Base-by-base conservation (phyloP, 2,329 filamentous ascomycete species). In the Paracoccidioides lutzii region DNA sequence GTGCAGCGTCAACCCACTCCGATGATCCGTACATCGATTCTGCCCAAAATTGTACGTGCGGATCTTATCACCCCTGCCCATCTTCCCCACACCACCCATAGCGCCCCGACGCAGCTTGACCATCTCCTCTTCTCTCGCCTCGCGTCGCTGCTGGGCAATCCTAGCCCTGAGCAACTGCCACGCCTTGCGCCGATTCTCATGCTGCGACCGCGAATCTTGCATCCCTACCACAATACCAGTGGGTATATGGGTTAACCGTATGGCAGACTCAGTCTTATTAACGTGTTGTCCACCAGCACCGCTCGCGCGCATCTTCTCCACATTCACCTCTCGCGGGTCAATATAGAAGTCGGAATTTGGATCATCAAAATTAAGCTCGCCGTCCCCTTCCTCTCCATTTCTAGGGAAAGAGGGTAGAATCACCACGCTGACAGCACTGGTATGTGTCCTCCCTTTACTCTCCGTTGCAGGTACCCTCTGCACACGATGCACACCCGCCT, bases 201-300 rank as follows among this genome's bases (percentile, higher is more conserved):
- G 83, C 74, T 98, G 93, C 45, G 89, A 95, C 55, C 93, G 81
- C 54, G 84, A 85, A 68, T 98, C 93, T 70, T 98, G 93, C 79
- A 97, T 95, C 10, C 84, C 85, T 12, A 97, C 90, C 1, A 88
- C 82, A 0, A 84, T 93, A 46, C 87, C 87, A 0, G 90, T 95
- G 2, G 93, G 93, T 5, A 86, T 72, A 74, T 98, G 93, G 1
- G 90, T 97, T 64, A 98, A 78, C 8, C 93, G 85, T 59, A 98
- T 88, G 3, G 93, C 93, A 35, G 89, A 95, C 74, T 98, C 93
- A 0, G 93, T 98, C 70, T 91, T 96, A 74, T 98, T 98, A 67
- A 98, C 93, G 72, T 98, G 93, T 74, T 98, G 93, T 0, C 93
- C 93, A 37, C 93, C 93, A 0, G 93, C 91, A 58, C 93, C 93